Evolutionary conservation across 1,284 basidiomycete species (phyloP).

Genomic region (Macrocystidia cucumis): DNA sequence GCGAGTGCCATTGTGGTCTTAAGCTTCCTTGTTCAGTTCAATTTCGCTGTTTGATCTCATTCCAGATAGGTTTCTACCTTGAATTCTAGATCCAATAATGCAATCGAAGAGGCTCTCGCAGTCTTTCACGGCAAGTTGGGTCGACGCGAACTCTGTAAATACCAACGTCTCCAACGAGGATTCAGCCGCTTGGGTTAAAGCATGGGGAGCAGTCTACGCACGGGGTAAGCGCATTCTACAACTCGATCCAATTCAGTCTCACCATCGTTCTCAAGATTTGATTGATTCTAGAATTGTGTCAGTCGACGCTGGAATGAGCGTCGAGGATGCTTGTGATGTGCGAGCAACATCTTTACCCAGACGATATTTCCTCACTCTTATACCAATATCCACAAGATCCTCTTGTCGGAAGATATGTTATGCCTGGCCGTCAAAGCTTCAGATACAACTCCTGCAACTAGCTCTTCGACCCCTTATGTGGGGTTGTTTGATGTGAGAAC

Average conservation of each 20-base stretch:
- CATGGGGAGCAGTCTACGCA: constrained; percentile 47
- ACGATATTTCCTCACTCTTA: not conserved
- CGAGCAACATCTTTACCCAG: constrained; percentile 14
- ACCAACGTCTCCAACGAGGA: constrained; percentile 25
- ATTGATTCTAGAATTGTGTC: constrained; percentile 57
- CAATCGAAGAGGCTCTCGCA: constrained; percentile 31
- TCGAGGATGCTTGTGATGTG: constrained; percentile 77
- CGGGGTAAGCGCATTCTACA: constrained; percentile 31
- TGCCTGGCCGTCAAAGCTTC: constrained; percentile 57
- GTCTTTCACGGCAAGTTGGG: constrained; percentile 26
- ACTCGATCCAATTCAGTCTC: not conserved
- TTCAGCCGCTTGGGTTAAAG: constrained; percentile 56
- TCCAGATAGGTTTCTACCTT: no score
- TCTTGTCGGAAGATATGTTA: constrained; percentile 51
- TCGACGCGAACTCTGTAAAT: constrained; percentile 14
- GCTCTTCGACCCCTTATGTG: constrained; percentile 28
- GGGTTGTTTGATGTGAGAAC: constrained; percentile 69
- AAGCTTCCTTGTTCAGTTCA: no score
- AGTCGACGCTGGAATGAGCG: constrained; percentile 58
- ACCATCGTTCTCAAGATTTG: constrained; percentile 35
- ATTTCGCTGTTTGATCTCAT: no score
- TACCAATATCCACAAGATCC: constrained; percentile 33
- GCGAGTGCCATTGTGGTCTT: no score
- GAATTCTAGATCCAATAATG: no score
- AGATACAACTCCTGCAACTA: constrained; percentile 13